Evolutionary conservation across 768 basidiomycete genomes (phyloP).

Genomic region (Obba rivulosa): DNA sequence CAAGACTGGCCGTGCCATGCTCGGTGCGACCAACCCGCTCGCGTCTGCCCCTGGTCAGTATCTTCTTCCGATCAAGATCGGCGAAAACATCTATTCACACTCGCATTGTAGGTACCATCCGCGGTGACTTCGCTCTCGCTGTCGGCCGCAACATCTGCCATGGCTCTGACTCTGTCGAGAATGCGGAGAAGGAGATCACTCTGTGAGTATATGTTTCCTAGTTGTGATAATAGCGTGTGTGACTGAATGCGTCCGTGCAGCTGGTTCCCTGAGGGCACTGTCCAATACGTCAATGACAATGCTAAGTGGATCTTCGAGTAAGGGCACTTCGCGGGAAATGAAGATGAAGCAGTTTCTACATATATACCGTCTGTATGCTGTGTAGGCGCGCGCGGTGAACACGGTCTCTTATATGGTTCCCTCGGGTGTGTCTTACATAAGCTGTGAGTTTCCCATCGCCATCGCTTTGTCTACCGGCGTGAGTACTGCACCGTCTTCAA

Average conservation of each 20-base stretch:
- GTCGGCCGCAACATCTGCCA: constrained; percentile 95
- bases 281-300: constrained; percentile 63
- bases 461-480: too few species aligned
- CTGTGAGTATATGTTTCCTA: constrained; percentile 49
- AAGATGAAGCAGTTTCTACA: constrained; percentile 2
- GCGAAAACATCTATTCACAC: not conserved
- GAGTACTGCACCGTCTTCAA: too few species aligned
- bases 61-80: constrained; percentile 1
- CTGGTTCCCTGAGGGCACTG: constrained; percentile 88
- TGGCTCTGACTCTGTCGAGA: constrained; percentile 86
- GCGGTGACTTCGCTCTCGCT: constrained; percentile 91
- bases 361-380: not conserved
- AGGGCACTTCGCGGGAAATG: constrained; percentile 18
- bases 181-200: constrained; percentile 88
- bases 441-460: not conserved
- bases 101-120: constrained; percentile 72
- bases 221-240: constrained; percentile 2
- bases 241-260: constrained; percentile 31
- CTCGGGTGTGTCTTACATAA: not conserved
- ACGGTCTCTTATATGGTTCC: not conserved
- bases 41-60: constrained; percentile 74
- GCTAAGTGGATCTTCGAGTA: constrained; percentile 81
- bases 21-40: constrained; percentile 96
- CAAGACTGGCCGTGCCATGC: constrained; percentile 94
- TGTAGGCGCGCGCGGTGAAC: not conserved